Base-by-base conservation (phyloP, 495 filamentous ascomycete genomes). In the Trypethelium eluteriae region DNA sequence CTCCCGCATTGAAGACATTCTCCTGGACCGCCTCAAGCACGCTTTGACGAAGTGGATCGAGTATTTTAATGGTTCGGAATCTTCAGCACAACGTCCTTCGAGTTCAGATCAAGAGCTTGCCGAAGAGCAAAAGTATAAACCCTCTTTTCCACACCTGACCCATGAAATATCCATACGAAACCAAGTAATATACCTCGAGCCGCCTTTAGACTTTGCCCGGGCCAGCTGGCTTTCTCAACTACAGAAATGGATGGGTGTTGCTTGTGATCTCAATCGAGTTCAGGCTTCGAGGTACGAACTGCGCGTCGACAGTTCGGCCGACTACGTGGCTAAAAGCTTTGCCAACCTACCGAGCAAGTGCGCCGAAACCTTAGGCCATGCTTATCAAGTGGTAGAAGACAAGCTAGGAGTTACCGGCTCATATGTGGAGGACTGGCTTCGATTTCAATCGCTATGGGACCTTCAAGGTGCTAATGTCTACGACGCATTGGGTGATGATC, bases 401-500 rank as follows among this genome's bases (percentile, higher is more conserved):
- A 93, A 90, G 76, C 75, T 97, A 14, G 79, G 81, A 18, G 85
- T 86, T 25, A 89, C 97, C 39, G 83, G 88, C 18, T 78, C 78
- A 18, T 99, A 98, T 74, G 89, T 98, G 11, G 90, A 96, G 72
- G 92, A 96, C 77, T 99, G 94, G 94, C 80, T 98, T 44, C 94
- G 96, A 73, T 99, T 98, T 78, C 94, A 99, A 78, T 96, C 93
- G 2, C 83, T 99, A 32, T 99, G 94, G 94, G 94, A 99, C 79
- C 80, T 99, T 65, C 92, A 95, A 73, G 89, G 92, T 3, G 95
- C 97, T 70, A 89, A 96, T 68, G 91, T 99, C 0, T 96, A 96
- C 70, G 90, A 93, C 64, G 81, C 89, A 34, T 80, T 99, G 1
- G 90, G 92, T n/a, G 92, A 97, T 62, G 86, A 97, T 71, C 81